phyloP scores from a whole-genome alignment of 2,329 filamentous ascomycete species.

The Rhinocladiella mackenziei region DNA sequence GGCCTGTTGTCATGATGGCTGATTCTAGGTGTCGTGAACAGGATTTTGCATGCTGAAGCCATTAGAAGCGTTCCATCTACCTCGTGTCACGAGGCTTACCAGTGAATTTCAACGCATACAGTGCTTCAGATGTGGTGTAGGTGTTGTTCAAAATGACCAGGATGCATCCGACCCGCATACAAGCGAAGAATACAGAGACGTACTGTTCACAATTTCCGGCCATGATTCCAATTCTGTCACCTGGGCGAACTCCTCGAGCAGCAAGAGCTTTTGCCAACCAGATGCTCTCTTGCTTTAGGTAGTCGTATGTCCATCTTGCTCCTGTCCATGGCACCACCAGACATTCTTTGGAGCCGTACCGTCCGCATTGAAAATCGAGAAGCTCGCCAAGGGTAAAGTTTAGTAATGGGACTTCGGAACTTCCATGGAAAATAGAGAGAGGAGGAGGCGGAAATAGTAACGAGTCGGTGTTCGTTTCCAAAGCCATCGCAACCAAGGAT shows the following conservation, averaged over 20 bases:
- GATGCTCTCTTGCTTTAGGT: conserved; percentile 60
- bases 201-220: conserved; percentile 58
- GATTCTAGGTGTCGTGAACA: conserved; percentile 69
- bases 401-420: conserved; percentile 64
- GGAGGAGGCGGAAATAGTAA: conserved; percentile 5
- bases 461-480: background rate
- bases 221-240: conserved; percentile 71
- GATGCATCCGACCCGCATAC: conserved; percentile 61
- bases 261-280: conserved; percentile 63
- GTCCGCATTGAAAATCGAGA: conserved; percentile 64
- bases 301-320: conserved; percentile 67
- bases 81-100: conserved; percentile 44
- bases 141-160: conserved; percentile 79
- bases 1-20: conserved; percentile 61
- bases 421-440: conserved; percentile 62
- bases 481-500: too few relatives aligned
- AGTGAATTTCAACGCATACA: conserved; percentile 67
- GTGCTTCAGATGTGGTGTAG: conserved; percentile 68
- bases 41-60: conserved; percentile 59
- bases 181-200: conserved; percentile 68
- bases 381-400: conserved; percentile 70
- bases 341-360: conserved; percentile 63
- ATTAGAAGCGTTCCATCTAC: background rate
- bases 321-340: conserved; percentile 73
- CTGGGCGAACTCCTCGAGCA: conserved; percentile 61